Conservation (phyloP, 805 yeast species). For the Candida pseudoglaebosa region DNA sequence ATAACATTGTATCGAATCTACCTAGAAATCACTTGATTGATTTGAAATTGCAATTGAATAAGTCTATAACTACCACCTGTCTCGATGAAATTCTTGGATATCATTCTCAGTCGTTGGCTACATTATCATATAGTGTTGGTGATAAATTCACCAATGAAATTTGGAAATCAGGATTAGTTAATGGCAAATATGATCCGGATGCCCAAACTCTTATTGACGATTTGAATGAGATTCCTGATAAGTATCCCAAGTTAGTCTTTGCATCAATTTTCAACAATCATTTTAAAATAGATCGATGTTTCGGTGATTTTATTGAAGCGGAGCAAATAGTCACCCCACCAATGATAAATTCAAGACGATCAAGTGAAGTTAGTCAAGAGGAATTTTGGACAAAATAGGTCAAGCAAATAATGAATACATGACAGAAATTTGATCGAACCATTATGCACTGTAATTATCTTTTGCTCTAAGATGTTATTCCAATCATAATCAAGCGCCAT, state of each 20-base stretch:
- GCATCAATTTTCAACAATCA: slow-evolving; percentile 1
- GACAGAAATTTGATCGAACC: too few species aligned
- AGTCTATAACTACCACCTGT: background rate
- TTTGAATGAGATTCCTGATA: slow-evolving; percentile 4
- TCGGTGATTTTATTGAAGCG: slow-evolving; percentile 6
- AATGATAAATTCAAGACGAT: background rate
- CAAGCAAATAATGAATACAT: background rate
- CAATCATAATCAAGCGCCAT: too few species aligned
- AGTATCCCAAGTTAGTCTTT: slow-evolving; percentile 2
- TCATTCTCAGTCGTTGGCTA: background rate
- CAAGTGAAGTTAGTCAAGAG: background rate
- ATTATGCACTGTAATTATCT: too few species aligned
- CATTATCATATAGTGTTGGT: background rate
- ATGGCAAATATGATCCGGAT: background rate
- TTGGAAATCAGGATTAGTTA: background rate
- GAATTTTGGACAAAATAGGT: background rate
- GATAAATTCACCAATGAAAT: slow-evolving; percentile 3
- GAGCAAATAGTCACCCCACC: background rate
- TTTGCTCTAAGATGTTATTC: too few species aligned
- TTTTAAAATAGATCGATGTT: slow-evolving; percentile 3
- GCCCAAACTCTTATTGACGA: slow-evolving; percentile 2
- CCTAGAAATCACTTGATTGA: background rate
- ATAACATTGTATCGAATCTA: background rate
- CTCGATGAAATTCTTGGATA: background rate
- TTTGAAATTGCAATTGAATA: background rate